A percentile compares a stretch with the other conserved stretches of the same genome.
Conservation (phyloP, 192 early-diverging fungal genomes). For the Mortierella antarctica region DNA sequence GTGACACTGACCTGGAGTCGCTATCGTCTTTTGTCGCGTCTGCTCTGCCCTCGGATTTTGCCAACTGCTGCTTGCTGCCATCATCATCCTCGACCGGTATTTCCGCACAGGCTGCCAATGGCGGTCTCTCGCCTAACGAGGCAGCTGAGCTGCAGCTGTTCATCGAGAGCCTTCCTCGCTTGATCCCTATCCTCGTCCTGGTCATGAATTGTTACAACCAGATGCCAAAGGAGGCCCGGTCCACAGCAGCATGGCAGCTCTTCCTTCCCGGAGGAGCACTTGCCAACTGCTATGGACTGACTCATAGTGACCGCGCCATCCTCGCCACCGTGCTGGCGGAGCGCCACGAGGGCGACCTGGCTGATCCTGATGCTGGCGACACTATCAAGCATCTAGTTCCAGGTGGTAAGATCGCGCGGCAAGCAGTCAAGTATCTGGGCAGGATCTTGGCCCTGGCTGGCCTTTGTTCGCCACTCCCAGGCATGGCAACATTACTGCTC, state of each 20-base stretch:
- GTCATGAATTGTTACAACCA: conserved; percentile 61
- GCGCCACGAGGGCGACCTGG: conserved; percentile 60
- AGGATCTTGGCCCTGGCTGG: conserved; percentile 45
- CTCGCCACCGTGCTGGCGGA: conserved; percentile 60
- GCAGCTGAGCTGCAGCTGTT: conserved; percentile 31
- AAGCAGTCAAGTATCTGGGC: conserved; percentile 62
- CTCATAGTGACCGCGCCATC: conserved; percentile 61
- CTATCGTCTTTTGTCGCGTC: conserved; percentile 31
- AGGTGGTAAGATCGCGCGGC: conserved; percentile 51
- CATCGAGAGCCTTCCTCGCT: conserved; percentile 50
- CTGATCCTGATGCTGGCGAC: conserved; percentile 53
- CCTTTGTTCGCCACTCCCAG: conserved; percentile 43
- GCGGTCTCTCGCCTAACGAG: conserved; percentile 24
- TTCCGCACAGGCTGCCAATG: background rate
- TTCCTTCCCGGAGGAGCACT: conserved; percentile 62
- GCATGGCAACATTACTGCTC: conserved; percentile 30
- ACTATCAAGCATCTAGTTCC: conserved; percentile 55
- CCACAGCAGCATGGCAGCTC: conserved; percentile 60
- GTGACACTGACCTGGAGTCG: conserved; percentile 32
- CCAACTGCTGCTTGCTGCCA: conserved; percentile 31
- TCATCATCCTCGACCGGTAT: conserved; percentile 5
- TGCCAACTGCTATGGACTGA: conserved; percentile 61
- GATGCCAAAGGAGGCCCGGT: conserved; percentile 65
- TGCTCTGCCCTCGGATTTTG: conserved; percentile 33
- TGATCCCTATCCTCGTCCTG: conserved; percentile 58